A percentile compares a stretch with the other conserved stretches of the same genome.
These are phyloP conservation scores for Vanilla planifolia DNA, from an alignment of 106 monocot genomes.

Conservation along the genomic window DNA sequence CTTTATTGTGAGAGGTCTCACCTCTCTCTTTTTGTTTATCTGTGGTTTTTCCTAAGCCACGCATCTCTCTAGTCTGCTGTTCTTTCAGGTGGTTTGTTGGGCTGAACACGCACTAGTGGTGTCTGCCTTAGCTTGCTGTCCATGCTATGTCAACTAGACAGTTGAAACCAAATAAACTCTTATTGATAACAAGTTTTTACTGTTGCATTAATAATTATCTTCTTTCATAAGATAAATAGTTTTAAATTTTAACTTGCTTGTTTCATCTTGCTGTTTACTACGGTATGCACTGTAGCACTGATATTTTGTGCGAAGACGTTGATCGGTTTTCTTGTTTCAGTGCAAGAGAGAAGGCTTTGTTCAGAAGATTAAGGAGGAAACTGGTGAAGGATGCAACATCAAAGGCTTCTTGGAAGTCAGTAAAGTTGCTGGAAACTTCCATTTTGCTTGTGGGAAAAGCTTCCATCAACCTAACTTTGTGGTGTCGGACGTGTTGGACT, in stretches of 20 bases:
- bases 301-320: background rate
- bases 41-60: too few species aligned
- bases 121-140: too few species aligned
- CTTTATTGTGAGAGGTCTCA: too few species aligned
- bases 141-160: too few species aligned
- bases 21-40: too few species aligned
- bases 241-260: constrained; percentile 2
- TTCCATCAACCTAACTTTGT: constrained; percentile 55
- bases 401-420: constrained; percentile 94
- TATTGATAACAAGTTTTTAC: too few species aligned
- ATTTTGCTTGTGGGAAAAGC: constrained; percentile 92
- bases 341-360: constrained; percentile 95
- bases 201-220: too few species aligned
- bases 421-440: constrained; percentile 99
- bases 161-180: too few species aligned
- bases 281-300: background rate
- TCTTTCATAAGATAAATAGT: too few species aligned
- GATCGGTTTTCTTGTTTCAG: background rate
- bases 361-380: constrained; percentile 85
- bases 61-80: too few species aligned
- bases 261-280: background rate
- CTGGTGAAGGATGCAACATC: constrained; percentile 95
- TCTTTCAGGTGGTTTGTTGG: too few species aligned
- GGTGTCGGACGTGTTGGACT: constrained; percentile 54
- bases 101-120: too few species aligned